phyloP scores from a whole-genome alignment of 2,329 filamentous ascomycete genomes.

The Neofusicoccum parvum region DNA sequence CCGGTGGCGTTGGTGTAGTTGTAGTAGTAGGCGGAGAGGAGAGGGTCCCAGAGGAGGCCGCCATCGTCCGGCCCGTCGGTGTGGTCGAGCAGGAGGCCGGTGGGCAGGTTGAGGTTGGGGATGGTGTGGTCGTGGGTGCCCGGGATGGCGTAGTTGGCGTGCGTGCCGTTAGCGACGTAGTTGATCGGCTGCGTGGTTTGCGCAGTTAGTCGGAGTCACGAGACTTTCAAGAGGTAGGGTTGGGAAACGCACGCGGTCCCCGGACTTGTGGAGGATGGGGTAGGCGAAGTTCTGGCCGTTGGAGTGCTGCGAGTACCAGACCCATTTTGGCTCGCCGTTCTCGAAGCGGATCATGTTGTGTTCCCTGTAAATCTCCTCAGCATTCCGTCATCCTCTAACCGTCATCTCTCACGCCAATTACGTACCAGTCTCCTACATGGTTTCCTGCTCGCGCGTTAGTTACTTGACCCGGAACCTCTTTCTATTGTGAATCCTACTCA shows the following conservation, averaged over 20 bases:
- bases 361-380: constrained; percentile 50
- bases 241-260: constrained; percentile 39
- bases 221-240: not conserved
- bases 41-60: constrained; percentile 64
- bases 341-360: constrained; percentile 68
- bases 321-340: constrained; percentile 54
- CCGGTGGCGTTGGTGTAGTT: constrained; percentile 44
- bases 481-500: not conserved
- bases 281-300: constrained; percentile 67
- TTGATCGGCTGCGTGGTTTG: constrained; percentile 47
- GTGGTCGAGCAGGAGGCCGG: constrained; percentile 53
- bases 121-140: constrained; percentile 66
- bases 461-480: too few species aligned
- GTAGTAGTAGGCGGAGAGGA: constrained; percentile 58
- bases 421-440: constrained; percentile 65
- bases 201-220: too few species aligned
- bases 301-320: constrained; percentile 67
- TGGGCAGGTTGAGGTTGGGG: constrained; percentile 60
- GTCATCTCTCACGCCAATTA: not conserved
- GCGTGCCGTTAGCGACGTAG: constrained; percentile 63
- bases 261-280: constrained; percentile 55
- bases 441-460: constrained; percentile 41
- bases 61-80: constrained; percentile 58
- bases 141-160: constrained; percentile 64
- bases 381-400: not conserved